phyloP scores from a whole-genome alignment of 1,139 yeast species.

The Arxiozyma bovina region DNA sequence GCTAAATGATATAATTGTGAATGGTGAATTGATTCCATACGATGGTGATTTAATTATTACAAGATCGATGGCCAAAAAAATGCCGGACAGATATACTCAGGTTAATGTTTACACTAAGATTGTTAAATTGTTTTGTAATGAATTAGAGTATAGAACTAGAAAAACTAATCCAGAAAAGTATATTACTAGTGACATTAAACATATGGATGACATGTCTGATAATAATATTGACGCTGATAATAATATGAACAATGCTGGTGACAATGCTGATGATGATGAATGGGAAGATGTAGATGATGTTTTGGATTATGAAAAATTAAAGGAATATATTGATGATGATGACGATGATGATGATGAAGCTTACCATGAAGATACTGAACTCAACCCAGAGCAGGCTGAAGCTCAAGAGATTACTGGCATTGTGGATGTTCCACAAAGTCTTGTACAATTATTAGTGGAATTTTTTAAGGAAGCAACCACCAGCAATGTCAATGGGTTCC shows the following conservation, averaged over 20 bases:
- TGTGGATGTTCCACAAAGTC: slow-evolving; percentile 16
- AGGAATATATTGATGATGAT: slow-evolving; percentile 41
- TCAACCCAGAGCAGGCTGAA: slow-evolving; percentile 22
- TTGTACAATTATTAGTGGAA: slow-evolving; percentile 41
- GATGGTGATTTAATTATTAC: slow-evolving; percentile 57
- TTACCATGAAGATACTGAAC: slow-evolving; percentile 29
- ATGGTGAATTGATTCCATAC: slow-evolving; percentile 69
- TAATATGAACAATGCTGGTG: slow-evolving; percentile 19
- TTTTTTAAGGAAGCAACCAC: slow-evolving; percentile 60
- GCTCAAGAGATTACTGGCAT: slow-evolving; percentile 25
- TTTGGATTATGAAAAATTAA: slow-evolving; percentile 50
- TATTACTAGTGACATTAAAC: slow-evolving; percentile 13
- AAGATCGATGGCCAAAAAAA: slow-evolving; percentile 68
- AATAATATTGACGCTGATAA: slow-evolving; percentile 16
- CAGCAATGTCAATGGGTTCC: slow-evolving; percentile 47
- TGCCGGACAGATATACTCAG: slow-evolving; percentile 55
- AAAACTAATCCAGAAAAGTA: slow-evolving; percentile 35
- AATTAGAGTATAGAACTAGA: slow-evolving; percentile 53
- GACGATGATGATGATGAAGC: slow-evolving; percentile 17
- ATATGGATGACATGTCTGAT: slow-evolving; percentile 19
- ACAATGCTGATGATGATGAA: slow-evolving; percentile 41
- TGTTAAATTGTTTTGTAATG: slow-evolving; percentile 58
- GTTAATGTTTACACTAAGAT: slow-evolving; percentile 67
- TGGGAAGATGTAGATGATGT: slow-evolving; percentile 83
- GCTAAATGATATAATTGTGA: slow-evolving; percentile 46